phyloP scores from a whole-genome alignment of 345 rosid species.

The Citrus maxima region DNA sequence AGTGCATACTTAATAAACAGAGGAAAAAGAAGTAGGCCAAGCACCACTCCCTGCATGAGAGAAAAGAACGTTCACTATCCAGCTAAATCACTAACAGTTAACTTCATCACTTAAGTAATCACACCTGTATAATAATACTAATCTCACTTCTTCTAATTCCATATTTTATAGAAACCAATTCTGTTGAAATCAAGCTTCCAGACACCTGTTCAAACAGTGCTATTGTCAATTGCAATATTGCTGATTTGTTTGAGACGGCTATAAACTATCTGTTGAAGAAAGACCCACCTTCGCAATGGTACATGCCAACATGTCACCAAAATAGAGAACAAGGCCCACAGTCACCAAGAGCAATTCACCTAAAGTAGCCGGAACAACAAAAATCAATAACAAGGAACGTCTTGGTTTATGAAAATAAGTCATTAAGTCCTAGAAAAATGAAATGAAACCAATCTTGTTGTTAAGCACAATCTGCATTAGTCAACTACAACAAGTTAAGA shows the following conservation, averaged over 20 bases:
- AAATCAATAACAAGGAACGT: conserved; percentile 1
- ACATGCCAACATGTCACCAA: conserved; percentile 79
- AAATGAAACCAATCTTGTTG: background rate
- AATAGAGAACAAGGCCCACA: conserved; percentile 82
- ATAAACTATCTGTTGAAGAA: conserved; percentile 6
- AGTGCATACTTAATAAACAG: conserved; percentile 49
- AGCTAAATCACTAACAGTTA: conserved; percentile 11
- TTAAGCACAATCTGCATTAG: background rate
- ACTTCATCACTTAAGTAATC: conserved; percentile 7
- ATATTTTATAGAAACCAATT: conserved; percentile 43
- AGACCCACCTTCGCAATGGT: conserved; percentile 65
- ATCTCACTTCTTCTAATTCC: conserved; percentile 76
- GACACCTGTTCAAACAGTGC: conserved; percentile 43
- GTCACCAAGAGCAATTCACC: conserved; percentile 90
- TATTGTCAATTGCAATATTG: conserved; percentile 10
- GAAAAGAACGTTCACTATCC: conserved; percentile 15
- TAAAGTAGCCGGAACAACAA: conserved; percentile 19
- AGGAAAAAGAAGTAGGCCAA: conserved; percentile 81
- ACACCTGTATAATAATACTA: conserved; percentile 71
- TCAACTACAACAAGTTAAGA: background rate
- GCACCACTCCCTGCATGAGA: conserved; percentile 61
- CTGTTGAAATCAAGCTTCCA: conserved; percentile 37
- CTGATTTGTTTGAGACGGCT: conserved; percentile 13
- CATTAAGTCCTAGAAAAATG: background rate
- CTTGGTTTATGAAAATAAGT: background rate